Evolutionary conservation across 345 rosid genomes (phyloP).

Genomic region (Cardamine chenopodiifolia): DNA sequence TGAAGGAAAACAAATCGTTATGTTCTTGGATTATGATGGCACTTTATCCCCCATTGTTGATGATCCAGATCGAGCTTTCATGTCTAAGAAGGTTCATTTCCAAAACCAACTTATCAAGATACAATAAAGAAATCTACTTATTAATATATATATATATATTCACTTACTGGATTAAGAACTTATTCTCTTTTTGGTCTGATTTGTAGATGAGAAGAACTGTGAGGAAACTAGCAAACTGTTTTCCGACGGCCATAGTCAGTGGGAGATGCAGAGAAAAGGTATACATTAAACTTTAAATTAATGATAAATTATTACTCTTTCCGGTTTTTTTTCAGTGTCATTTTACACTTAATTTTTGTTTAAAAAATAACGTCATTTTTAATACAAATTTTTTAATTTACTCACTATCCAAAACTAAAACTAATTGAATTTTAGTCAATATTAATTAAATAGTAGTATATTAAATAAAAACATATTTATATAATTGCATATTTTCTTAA

Average conservation of each 20-base stretch:
- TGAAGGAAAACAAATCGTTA: conserved; percentile 76
- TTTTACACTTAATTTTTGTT: too few relatives aligned
- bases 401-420: too few relatives aligned
- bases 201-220: conserved; percentile 84
- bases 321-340: too few relatives aligned
- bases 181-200: not conserved
- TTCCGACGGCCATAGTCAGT: conserved; percentile 92
- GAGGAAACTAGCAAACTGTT: conserved; percentile 65
- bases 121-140: not conserved
- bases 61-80: conserved; percentile 91
- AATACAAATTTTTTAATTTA: too few relatives aligned
- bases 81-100: conserved; percentile 67
- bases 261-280: conserved; percentile 98
- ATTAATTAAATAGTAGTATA: too few relatives aligned
- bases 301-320: not conserved
- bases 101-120: not conserved
- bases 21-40: conserved; percentile 96
- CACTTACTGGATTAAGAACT: not conserved
- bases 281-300: conserved; percentile 31
- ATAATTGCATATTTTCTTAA: too few relatives aligned
- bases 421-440: too few relatives aligned
- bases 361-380: too few relatives aligned
- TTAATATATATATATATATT: not conserved
- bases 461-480: too few relatives aligned
- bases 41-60: conserved; percentile 93